Conservation (phyloP, 2,329 filamentous ascomycete species). For the Hypomyces perniciosus region DNA sequence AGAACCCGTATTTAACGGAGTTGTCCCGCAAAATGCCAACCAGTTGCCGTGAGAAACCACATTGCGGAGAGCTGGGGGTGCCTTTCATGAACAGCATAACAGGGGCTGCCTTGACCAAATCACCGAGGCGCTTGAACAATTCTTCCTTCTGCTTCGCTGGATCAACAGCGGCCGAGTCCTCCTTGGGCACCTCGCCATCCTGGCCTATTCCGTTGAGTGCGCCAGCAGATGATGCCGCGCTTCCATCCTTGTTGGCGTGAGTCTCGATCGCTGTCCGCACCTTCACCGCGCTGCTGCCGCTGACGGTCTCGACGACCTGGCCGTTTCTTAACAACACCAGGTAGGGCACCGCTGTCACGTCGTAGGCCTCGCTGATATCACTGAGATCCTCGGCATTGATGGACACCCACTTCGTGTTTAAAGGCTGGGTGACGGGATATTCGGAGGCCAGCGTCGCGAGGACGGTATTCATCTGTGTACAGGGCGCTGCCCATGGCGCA, state of each 20-base stretch:
- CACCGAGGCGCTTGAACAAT: slow-evolving; percentile 69
- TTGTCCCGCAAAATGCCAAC: slow-evolving; percentile 83
- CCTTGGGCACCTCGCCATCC: slow-evolving; percentile 37
- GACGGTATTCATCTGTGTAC: slow-evolving; percentile 87
- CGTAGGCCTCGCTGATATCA: slow-evolving; percentile 86
- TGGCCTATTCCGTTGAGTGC: slow-evolving; percentile 31
- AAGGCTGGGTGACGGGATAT: slow-evolving; percentile 64
- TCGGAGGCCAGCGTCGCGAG: slow-evolving; percentile 79
- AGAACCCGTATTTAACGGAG: slow-evolving; percentile 94
- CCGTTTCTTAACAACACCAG: slow-evolving; percentile 75
- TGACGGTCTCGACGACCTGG: slow-evolving; percentile 75
- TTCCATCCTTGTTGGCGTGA: slow-evolving; percentile 52
- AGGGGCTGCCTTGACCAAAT: slow-evolving; percentile 88
- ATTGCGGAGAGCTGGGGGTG: slow-evolving; percentile 80
- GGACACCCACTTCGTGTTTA: slow-evolving; percentile 72
- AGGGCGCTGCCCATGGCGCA: slow-evolving; percentile 93
- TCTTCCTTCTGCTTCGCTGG: slow-evolving; percentile 70
- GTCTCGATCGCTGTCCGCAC: slow-evolving; percentile 81
- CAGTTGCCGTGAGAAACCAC: slow-evolving; percentile 87
- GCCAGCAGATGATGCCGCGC: slow-evolving; percentile 29
- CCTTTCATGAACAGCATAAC: slow-evolving; percentile 99
- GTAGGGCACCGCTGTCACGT: slow-evolving; percentile 91
- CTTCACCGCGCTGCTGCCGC: slow-evolving; percentile 81
- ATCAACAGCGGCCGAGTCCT: slow-evolving; percentile 36
- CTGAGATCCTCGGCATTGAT: slow-evolving; percentile 93